Evolutionary conservation across 306 rosid genomes (phyloP).

Genomic region (Benincasa hispida): DNA sequence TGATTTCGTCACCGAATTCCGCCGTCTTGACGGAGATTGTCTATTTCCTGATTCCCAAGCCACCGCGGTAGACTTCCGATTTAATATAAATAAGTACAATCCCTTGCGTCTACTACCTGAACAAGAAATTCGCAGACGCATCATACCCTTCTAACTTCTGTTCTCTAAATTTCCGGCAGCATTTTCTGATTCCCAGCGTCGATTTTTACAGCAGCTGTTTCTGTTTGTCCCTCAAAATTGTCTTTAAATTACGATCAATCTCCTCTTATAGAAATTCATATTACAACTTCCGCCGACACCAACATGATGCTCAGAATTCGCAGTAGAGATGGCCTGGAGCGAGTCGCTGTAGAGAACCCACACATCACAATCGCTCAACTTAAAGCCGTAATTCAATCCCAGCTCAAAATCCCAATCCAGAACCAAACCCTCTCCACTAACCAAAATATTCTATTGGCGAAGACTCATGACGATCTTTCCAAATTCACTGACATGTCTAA

Average conservation of each 20-base stretch:
- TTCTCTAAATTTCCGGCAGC: neutral
- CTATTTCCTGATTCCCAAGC: neutral
- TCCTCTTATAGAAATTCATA: too few relatives aligned
- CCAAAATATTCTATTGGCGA: slow-evolving; percentile 65
- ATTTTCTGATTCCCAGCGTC: neutral
- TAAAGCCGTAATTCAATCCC: slow-evolving; percentile 40
- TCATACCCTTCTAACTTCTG: neutral
- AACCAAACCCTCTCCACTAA: slow-evolving; percentile 77
- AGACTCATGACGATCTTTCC: slow-evolving; percentile 41
- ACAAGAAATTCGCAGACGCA: neutral
- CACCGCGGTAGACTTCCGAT: neutral
- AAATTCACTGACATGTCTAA: slow-evolving; percentile 63
- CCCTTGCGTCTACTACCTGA: neutral
- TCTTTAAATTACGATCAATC: neutral
- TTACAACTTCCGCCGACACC: neutral
- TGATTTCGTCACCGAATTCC: neutral
- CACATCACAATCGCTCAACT: slow-evolving; percentile 50
- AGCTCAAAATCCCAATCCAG: slow-evolving; percentile 50
- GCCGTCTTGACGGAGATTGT: neutral
- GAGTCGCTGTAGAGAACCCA: slow-evolving; percentile 51
- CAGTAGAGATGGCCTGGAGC: slow-evolving; percentile 89
- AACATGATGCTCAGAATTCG: slow-evolving; percentile 85
- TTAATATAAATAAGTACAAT: neutral
- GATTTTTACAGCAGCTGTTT: too few relatives aligned
- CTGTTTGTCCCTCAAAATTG: neutral